Evolutionary conservation across 2,329 filamentous ascomycete genomes (phyloP).

Genomic region (Fusarium cicatricum): DNA sequence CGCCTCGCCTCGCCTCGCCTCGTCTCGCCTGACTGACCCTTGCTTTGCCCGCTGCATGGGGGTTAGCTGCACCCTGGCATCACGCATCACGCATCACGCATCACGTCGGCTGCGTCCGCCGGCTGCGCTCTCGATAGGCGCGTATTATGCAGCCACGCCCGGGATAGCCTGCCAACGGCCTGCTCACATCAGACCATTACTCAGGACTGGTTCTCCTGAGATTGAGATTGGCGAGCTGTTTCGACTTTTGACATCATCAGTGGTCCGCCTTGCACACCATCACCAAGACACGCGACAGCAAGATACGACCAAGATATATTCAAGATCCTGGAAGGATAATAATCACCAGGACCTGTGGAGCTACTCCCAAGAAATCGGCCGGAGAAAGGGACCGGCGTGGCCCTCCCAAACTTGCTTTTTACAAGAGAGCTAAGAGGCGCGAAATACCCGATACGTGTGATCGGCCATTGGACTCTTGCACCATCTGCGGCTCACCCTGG

Average conservation of each 20-base stretch:
- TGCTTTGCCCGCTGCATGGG: no score
- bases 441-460: slow-evolving; percentile 43
- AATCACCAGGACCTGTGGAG: background rate
- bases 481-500: slow-evolving; percentile 43
- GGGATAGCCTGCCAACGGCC: slow-evolving; percentile 31
- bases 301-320: background rate
- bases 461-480: slow-evolving; percentile 40
- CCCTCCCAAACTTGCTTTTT: slow-evolving; percentile 34
- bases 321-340: background rate
- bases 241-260: background rate
- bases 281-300: background rate
- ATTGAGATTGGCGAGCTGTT: slow-evolving; percentile 9
- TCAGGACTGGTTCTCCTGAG: slow-evolving; percentile 12
- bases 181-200: slow-evolving; percentile 39
- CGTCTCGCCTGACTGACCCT: no score
- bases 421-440: slow-evolving; percentile 33
- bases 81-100: slow-evolving; percentile 10
- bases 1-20: no score
- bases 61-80: slow-evolving; percentile 14
- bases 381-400: slow-evolving; percentile 18
- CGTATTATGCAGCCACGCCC: slow-evolving; percentile 40
- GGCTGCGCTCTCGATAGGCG: slow-evolving; percentile 29
- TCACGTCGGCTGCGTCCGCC: slow-evolving; percentile 27
- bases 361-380: background rate
- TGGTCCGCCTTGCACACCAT: background rate